phyloP scores from a whole-genome alignment of 306 rosid genomes.

The Ormosia semicastrata region DNA sequence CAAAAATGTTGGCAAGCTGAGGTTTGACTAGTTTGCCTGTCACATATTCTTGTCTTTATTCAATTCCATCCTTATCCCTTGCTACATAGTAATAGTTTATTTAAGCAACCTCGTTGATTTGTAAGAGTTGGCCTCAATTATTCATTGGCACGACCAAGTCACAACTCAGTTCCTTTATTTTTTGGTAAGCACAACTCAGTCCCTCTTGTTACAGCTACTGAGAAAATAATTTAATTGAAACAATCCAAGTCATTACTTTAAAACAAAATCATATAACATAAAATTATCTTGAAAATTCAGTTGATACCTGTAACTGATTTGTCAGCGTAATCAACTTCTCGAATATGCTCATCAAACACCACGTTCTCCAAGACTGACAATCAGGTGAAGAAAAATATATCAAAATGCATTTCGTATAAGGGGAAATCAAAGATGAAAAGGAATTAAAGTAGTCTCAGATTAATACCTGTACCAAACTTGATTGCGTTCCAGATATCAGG shows the following conservation, averaged over 20 bases:
- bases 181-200: neutral
- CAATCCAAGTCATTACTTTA: neutral
- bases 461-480: slow-evolving; percentile 82
- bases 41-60: neutral
- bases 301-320: slow-evolving; percentile 77
- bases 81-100: neutral
- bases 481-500: slow-evolving; percentile 93
- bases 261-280: neutral
- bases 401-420: neutral
- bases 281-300: neutral
- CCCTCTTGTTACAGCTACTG: neutral
- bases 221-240: neutral
- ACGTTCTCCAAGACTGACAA: slow-evolving; percentile 77
- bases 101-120: neutral
- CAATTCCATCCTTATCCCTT: neutral
- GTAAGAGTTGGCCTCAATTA: too few relatives aligned
- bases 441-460: neutral
- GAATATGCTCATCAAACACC: slow-evolving; percentile 71
- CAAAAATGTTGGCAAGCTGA: neutral
- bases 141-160: neutral
- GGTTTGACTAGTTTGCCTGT: neutral
- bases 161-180: neutral
- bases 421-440: neutral
- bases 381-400: neutral
- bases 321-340: slow-evolving; percentile 73